phyloP scores from a whole-genome alignment of 1,139 yeast species.

The Blastobotrys niveus region DNA sequence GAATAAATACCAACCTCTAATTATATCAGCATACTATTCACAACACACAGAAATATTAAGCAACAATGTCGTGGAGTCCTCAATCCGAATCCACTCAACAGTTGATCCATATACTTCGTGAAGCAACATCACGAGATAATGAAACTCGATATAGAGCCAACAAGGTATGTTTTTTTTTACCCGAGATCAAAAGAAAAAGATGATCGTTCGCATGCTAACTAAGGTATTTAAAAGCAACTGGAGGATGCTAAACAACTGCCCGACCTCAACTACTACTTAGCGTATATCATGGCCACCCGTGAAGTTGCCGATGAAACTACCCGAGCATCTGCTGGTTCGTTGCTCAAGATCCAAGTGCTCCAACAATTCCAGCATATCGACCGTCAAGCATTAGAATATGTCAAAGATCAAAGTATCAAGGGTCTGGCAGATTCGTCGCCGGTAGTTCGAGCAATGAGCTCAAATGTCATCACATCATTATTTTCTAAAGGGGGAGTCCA shows the following conservation, averaged over 20 bases:
- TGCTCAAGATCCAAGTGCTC: conserved; percentile 67
- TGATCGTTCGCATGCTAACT: neutral
- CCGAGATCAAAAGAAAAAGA: neutral
- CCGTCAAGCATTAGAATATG: conserved; percentile 43
- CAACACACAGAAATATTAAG: too few relatives aligned
- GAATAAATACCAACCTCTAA: too few relatives aligned
- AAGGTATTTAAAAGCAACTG: conserved; percentile 42
- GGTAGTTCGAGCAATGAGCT: conserved; percentile 78
- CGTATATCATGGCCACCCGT: conserved; percentile 55
- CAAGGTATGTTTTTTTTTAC: conserved; percentile 22
- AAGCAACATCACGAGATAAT: conserved; percentile 57
- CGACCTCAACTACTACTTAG: conserved; percentile 73
- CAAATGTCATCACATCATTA: conserved; percentile 81
- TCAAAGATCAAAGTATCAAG: conserved; percentile 56
- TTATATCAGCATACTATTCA: too few relatives aligned
- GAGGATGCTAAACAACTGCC: conserved; percentile 62
- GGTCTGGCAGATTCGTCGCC: conserved; percentile 60
- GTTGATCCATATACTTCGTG: conserved; percentile 55
- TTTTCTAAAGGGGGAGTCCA: conserved; percentile 66
- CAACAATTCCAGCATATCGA: conserved; percentile 25
- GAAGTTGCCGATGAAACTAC: conserved; percentile 46
- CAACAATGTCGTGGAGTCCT: conserved; percentile 62
- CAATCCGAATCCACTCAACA: conserved; percentile 57
- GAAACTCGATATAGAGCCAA: conserved; percentile 51
- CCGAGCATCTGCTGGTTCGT: conserved; percentile 85